These are phyloP conservation scores for Torulaspora microellipsoides DNA, from an alignment of 805 yeast species.

Conservation along the genomic window DNA sequence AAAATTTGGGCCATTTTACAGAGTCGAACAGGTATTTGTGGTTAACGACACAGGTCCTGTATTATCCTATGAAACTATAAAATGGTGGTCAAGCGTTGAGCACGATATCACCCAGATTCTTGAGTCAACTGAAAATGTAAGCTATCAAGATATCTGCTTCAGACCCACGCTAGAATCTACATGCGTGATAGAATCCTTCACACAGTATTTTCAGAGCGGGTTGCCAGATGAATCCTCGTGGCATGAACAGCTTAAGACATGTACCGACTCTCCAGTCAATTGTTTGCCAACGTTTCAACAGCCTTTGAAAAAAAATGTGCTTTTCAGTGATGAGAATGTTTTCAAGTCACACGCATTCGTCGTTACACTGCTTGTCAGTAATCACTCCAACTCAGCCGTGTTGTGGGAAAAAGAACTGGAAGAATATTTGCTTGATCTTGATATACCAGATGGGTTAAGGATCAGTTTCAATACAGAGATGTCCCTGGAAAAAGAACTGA, in stretches of 20 bases:
- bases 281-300: slow-evolving; percentile 90
- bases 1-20: slow-evolving; percentile 86
- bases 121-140: slow-evolving; percentile 29
- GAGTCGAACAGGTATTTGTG: slow-evolving; percentile 79
- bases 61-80: slow-evolving; percentile 59
- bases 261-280: slow-evolving; percentile 78
- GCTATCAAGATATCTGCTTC: slow-evolving; percentile 69
- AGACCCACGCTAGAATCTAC: slow-evolving; percentile 69
- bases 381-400: slow-evolving; percentile 41
- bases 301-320: slow-evolving; percentile 66
- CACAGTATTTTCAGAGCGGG: slow-evolving; percentile 79
- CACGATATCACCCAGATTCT: slow-evolving; percentile 39
- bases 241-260: slow-evolving; percentile 49
- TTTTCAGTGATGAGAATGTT: slow-evolving; percentile 62
- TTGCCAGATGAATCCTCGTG: slow-evolving; percentile 46
- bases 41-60: slow-evolving; percentile 67
- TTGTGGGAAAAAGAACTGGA: slow-evolving; percentile 75
- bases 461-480: slow-evolving; percentile 77
- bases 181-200: slow-evolving; percentile 82
- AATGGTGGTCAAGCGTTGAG: slow-evolving; percentile 92
- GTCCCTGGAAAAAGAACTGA: slow-evolving; percentile 79
- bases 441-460: slow-evolving; percentile 54
- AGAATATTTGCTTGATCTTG: slow-evolving; percentile 45
- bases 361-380: slow-evolving; percentile 65
- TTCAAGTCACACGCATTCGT: slow-evolving; percentile 67